These are phyloP conservation scores for Clathrus columnatus DNA, from an alignment of 768 basidiomycete species.

Conservation along the genomic window DNA sequence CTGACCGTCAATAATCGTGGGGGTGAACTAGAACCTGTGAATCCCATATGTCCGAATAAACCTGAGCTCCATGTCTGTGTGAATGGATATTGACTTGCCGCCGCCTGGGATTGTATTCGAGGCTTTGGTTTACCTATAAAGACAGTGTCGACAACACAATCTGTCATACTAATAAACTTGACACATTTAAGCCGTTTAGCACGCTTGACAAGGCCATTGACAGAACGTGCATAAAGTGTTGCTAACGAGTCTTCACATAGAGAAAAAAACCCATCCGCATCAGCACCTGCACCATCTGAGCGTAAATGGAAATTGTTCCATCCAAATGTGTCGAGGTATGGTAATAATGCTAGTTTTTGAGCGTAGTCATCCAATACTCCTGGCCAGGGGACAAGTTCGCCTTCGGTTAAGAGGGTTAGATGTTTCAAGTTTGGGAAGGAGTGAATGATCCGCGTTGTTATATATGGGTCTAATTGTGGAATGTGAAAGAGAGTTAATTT, in stretches of 20 bases:
- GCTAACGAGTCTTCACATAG: neutral
- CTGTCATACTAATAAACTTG: conserved; percentile 1
- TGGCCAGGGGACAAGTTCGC: conserved; percentile 9
- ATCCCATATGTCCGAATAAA: no score
- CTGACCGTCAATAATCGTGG: neutral
- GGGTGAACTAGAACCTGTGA: neutral
- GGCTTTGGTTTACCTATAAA: neutral
- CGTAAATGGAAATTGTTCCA: conserved; percentile 5
- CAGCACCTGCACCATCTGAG: neutral
- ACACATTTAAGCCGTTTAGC: neutral
- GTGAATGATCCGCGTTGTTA: neutral
- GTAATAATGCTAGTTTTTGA: neutral
- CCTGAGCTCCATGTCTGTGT: neutral
- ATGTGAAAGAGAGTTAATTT: conserved; percentile 2
- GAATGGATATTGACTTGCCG: neutral
- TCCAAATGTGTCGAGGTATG: conserved; percentile 1
- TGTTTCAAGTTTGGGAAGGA: neutral
- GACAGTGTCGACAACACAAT: conserved; percentile 6
- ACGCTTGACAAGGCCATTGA: neutral
- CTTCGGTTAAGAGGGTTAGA: conserved; percentile 5
- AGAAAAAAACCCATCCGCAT: neutral
- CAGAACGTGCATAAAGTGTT: neutral
- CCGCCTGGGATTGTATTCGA: neutral
- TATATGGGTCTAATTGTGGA: neutral
- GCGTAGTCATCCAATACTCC: neutral